A percentile compares a stretch with the other conserved stretches of the same genome.
phyloP scores from a whole-genome alignment of 257 asterid species.

The Paraleonurus japonicus region DNA sequence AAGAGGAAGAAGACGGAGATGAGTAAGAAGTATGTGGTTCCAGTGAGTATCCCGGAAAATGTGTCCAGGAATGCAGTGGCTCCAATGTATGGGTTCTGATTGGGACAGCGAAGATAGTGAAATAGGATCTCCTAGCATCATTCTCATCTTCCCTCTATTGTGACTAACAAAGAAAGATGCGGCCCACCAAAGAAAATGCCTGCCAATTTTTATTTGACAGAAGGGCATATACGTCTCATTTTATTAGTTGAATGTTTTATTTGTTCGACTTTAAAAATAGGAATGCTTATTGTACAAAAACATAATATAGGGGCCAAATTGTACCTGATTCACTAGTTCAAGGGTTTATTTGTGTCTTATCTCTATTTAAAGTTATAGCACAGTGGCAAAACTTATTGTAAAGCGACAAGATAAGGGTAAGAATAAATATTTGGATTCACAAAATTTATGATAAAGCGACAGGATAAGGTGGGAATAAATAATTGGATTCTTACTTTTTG shows the following conservation, averaged over 20 bases:
- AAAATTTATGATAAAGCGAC: background rate
- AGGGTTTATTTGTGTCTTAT: background rate
- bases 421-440: background rate
- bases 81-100: background rate
- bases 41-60: background rate
- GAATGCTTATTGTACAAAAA: background rate
- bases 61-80: background rate
- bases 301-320: background rate
- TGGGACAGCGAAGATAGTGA: background rate
- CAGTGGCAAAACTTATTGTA: background rate
- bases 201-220: no score
- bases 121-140: background rate
- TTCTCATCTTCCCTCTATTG: background rate
- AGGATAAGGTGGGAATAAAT: background rate
- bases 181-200: background rate
- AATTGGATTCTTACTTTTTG: background rate
- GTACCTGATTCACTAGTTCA: background rate
- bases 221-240: background rate
- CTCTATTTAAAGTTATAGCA: background rate
- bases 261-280: background rate
- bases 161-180: background rate
- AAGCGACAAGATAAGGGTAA: background rate
- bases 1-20: background rate
- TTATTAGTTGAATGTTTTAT: background rate
- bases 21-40: background rate